phyloP scores from a whole-genome alignment of 129 eudicot genomes.

The Kitagawia praeruptora region DNA sequence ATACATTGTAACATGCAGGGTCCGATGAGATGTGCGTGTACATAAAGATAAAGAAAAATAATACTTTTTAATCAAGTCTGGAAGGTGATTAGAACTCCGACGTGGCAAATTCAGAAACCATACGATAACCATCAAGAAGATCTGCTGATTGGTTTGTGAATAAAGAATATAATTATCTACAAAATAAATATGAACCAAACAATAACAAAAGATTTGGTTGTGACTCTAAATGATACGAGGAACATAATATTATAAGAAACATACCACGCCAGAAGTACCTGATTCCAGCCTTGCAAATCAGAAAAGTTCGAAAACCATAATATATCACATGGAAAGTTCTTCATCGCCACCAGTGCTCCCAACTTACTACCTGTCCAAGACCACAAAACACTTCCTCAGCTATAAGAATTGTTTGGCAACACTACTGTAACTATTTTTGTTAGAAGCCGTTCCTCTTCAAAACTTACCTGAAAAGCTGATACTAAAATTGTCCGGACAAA shows the following conservation, averaged over 20 bases:
- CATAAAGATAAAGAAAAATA: not conserved
- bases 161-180: not conserved
- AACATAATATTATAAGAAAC: not conserved
- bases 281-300: constrained; percentile 12
- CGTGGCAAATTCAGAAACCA: not conserved
- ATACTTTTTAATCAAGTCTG: not conserved
- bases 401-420: not conserved
- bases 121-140: not conserved
- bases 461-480: not conserved
- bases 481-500: too few species aligned
- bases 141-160: not conserved
- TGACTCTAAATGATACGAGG: constrained; percentile 1
- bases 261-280: constrained; percentile 1
- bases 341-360: not conserved
- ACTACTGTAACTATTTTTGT: not conserved
- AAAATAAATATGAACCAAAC: not conserved
- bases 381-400: not conserved
- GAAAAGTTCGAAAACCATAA: not conserved
- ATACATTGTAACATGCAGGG: not conserved
- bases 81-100: not conserved
- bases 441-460: not conserved
- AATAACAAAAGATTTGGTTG: not conserved
- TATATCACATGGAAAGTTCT: constrained; percentile 4
- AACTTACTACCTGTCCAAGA: not conserved
- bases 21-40: not conserved